Evolutionary conservation across 2,329 filamentous ascomycete genomes (phyloP).

Genomic region (Fusarium sulawesiense): DNA sequence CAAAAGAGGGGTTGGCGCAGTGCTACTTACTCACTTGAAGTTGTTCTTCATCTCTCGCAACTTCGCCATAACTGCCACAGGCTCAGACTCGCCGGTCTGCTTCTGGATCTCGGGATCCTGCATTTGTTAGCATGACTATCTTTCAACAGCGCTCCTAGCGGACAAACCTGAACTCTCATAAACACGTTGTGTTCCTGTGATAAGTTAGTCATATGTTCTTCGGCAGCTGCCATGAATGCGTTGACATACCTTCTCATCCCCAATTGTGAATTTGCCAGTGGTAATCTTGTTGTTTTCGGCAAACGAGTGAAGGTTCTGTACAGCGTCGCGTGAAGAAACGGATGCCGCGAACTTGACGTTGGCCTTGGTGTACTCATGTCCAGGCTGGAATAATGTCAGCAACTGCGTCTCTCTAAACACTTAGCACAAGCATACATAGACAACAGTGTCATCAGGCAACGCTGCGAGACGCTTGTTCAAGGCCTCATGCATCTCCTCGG

Average conservation of each 20-base stretch:
- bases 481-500: constrained; percentile 91
- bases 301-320: constrained; percentile 82
- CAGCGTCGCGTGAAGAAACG: constrained; percentile 78
- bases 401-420: neutral
- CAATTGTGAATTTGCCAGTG: constrained; percentile 96
- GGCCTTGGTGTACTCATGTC: constrained; percentile 97
- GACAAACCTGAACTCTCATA: constrained; percentile 83
- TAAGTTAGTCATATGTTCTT: constrained; percentile 8
- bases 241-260: constrained; percentile 85
- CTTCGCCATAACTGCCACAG: constrained; percentile 85
- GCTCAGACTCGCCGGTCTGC: constrained; percentile 81
- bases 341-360: constrained; percentile 90
- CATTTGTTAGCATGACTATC: neutral
- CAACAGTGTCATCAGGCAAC: constrained; percentile 89
- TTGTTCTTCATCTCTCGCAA: constrained; percentile 92
- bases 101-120: constrained; percentile 87
- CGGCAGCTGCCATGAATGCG: neutral
- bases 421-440: constrained; percentile 74
- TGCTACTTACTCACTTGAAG: constrained; percentile 66
- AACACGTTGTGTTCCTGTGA: constrained; percentile 92
- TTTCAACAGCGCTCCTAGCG: neutral
- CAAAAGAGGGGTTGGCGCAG: neutral
- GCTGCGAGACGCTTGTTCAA: constrained; percentile 85
- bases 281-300: constrained; percentile 86
- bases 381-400: constrained; percentile 68